Conservation (phyloP, 495 filamentous ascomycete species). For the Aspergillus cavernicola region DNA sequence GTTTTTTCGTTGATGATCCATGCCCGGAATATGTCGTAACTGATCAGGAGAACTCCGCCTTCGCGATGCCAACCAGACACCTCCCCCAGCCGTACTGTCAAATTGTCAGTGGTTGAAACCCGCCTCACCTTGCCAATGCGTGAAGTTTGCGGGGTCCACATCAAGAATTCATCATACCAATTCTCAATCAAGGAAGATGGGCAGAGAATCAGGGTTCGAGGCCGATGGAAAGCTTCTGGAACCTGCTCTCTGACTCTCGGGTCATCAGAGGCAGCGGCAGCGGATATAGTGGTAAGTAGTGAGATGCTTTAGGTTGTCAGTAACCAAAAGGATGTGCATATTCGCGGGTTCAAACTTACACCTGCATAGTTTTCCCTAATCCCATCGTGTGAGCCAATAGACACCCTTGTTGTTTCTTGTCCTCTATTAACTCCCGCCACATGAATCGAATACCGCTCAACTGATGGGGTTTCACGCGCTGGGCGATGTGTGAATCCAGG, state of each 20-base stretch:
- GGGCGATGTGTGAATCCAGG: constrained; percentile 45
- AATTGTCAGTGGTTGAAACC: constrained; percentile 32
- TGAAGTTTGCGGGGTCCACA: constrained; percentile 56
- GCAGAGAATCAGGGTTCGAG: constrained; percentile 69
- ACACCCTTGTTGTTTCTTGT: constrained; percentile 62
- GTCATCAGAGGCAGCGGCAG: constrained; percentile 58
- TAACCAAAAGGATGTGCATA: neutral
- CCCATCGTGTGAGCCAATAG: constrained; percentile 92
- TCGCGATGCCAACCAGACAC: constrained; percentile 56
- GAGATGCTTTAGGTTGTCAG: constrained; percentile 48
- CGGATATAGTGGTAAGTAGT: constrained; percentile 67
- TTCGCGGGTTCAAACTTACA: constrained; percentile 41
- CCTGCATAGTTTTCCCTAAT: constrained; percentile 89
- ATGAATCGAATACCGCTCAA: constrained; percentile 76
- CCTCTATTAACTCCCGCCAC: constrained; percentile 76
- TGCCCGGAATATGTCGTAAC: constrained; percentile 64
- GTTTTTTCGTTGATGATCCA: constrained; percentile 37
- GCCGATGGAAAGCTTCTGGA: constrained; percentile 55
- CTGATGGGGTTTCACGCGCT: constrained; percentile 56
- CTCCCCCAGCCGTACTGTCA: constrained; percentile 32
- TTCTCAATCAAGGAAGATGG: constrained; percentile 74
- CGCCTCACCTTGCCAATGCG: constrained; percentile 51
- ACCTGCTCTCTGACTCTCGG: constrained; percentile 58
- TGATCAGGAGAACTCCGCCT: constrained; percentile 72
- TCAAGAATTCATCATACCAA: constrained; percentile 72